Evolutionary conservation across 2,329 filamentous ascomycete genomes (phyloP).

Genomic region (Paracamarosporium sp.): DNA sequence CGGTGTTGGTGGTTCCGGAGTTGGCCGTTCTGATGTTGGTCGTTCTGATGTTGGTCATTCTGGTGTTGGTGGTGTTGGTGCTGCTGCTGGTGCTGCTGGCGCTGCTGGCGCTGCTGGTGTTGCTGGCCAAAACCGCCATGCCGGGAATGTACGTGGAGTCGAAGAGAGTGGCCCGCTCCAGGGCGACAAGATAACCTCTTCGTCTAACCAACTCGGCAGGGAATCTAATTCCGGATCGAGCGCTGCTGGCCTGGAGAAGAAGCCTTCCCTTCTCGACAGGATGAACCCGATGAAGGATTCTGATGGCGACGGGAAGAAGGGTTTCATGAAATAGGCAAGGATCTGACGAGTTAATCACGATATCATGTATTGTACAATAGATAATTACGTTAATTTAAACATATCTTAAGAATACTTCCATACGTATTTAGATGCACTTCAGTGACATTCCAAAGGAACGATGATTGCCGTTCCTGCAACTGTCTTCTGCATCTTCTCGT

Average conservation of each 20-base stretch:
- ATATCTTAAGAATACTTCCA: background rate
- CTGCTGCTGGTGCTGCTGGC: background rate
- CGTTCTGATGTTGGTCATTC: no score
- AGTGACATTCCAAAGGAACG: no score
- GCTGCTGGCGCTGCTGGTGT: background rate
- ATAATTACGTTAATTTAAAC: background rate
- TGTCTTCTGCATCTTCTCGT: no score
- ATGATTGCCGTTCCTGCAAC: no score
- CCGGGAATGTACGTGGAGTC: background rate
- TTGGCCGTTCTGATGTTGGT: no score
- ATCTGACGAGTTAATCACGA: background rate
- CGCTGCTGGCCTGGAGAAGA: conserved; percentile 28
- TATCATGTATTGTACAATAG: background rate
- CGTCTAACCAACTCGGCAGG: background rate
- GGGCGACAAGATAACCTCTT: background rate
- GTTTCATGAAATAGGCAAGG: conserved; percentile 57
- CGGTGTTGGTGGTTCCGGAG: background rate
- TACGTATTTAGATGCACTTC: background rate
- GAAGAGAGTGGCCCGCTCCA: background rate
- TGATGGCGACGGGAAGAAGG: conserved; percentile 63
- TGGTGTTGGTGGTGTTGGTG: no score
- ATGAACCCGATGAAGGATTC: conserved; percentile 63
- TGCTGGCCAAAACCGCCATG: background rate
- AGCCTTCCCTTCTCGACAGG: conserved; percentile 60
- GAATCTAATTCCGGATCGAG: background rate